phyloP scores from a whole-genome alignment of 106 monocot genomes.

The Amphibolis antarctica region DNA sequence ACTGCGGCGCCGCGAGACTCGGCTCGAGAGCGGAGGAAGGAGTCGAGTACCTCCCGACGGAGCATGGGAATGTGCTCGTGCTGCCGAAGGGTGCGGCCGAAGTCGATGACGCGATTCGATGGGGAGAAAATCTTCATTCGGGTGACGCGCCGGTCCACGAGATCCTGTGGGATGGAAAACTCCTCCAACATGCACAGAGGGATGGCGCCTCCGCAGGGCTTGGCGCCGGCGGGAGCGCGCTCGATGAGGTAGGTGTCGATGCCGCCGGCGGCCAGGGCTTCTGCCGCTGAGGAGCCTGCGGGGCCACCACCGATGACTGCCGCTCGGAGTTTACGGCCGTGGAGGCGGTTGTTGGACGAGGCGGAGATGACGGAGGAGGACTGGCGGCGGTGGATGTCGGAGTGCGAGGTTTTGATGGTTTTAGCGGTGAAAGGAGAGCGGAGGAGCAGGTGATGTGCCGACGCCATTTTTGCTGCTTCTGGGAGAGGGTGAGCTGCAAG shows the following conservation, averaged over 20 bases:
- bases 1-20: conserved; percentile 35
- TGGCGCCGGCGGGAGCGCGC: conserved; percentile 60
- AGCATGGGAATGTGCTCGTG: conserved; percentile 82
- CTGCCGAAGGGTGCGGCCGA: conserved; percentile 41
- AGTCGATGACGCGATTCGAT: conserved; percentile 61
- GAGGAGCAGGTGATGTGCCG: too few relatives aligned
- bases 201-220: conserved; percentile 92
- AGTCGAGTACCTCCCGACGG: conserved; percentile 82
- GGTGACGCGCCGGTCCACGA: conserved; percentile 76
- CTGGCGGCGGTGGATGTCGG: too few relatives aligned
- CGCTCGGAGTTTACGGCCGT: conserved; percentile 42
- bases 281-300: conserved; percentile 63
- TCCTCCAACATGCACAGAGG: conserved; percentile 87
- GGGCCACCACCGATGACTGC: conserved; percentile 85
- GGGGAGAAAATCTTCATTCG: conserved; percentile 78
- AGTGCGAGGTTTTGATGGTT: too few relatives aligned
- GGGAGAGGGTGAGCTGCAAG: too few relatives aligned
- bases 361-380: too few relatives aligned
- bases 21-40: conserved; percentile 72
- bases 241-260: conserved; percentile 61
- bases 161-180: conserved; percentile 53
- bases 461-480: too few relatives aligned
- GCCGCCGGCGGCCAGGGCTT: conserved; percentile 47
- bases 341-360: not conserved
- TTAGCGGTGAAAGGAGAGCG: too few relatives aligned